These are phyloP conservation scores for Colletotrichum filicis DNA, from an alignment of 2,329 filamentous ascomycete genomes.

Conservation along the genomic window DNA sequence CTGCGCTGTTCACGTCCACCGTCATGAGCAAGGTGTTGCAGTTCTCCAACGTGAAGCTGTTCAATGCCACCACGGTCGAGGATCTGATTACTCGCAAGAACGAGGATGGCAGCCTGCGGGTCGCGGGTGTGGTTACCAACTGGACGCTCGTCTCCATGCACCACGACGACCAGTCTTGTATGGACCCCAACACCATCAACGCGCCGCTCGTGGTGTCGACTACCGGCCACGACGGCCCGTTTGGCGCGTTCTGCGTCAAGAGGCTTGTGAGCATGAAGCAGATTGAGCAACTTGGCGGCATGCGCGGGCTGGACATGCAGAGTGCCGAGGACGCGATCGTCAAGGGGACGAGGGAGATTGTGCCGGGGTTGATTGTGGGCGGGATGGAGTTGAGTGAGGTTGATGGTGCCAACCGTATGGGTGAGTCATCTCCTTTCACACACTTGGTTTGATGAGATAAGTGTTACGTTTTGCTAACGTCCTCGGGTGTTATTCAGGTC, in stretches of 20 bases:
- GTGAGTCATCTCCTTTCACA: constrained; percentile 42
- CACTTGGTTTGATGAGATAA: not conserved
- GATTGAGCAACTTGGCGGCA: constrained; percentile 86
- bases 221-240: constrained; percentile 90
- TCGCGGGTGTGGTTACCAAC: constrained; percentile 93
- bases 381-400: constrained; percentile 95
- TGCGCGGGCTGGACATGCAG: constrained; percentile 95
- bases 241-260: constrained; percentile 92
- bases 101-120: constrained; percentile 66
- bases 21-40: constrained; percentile 83
- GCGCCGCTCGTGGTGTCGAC: constrained; percentile 89
- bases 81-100: constrained; percentile 86
- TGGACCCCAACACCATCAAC: constrained; percentile 98
- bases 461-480: not conserved
- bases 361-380: constrained; percentile 89
- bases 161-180: constrained; percentile 91
- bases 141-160: constrained; percentile 93
- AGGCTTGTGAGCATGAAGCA: constrained; percentile 89
- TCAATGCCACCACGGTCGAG: constrained; percentile 94
- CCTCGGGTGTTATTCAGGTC: not conserved
- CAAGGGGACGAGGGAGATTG: constrained; percentile 88
- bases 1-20: constrained; percentile 90
- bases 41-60: constrained; percentile 94
- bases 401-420: constrained; percentile 93
- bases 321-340: constrained; percentile 92